These are phyloP conservation scores for Neopestalotiopsis clavispora DNA, from an alignment of 2,329 filamentous ascomycete genomes.

Conservation along the genomic window DNA sequence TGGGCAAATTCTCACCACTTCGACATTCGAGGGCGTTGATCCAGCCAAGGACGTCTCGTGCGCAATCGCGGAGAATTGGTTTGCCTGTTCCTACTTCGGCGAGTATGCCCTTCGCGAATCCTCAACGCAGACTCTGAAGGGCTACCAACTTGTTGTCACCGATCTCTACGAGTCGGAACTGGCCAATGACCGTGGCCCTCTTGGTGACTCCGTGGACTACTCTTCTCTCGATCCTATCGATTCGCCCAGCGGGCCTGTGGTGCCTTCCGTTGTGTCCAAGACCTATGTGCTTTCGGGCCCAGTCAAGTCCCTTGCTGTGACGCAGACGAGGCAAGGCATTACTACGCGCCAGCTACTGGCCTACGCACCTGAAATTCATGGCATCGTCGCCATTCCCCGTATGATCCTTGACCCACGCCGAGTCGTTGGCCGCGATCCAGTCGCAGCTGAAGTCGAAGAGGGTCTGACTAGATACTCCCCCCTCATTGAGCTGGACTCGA, in stretches of 20 bases:
- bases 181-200: constrained; percentile 82
- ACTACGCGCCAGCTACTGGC: constrained; percentile 82
- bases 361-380: constrained; percentile 73
- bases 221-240: constrained; percentile 76
- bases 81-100: constrained; percentile 80
- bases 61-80: constrained; percentile 92
- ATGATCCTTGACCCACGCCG: constrained; percentile 83
- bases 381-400: constrained; percentile 81
- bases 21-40: constrained; percentile 76
- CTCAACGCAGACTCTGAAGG: constrained; percentile 67
- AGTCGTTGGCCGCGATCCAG: constrained; percentile 84
- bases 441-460: constrained; percentile 79
- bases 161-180: constrained; percentile 89
- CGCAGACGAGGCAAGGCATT: constrained; percentile 91
- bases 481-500: constrained; percentile 81
- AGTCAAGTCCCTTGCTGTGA: constrained; percentile 81
- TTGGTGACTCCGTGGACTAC: constrained; percentile 72
- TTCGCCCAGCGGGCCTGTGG: constrained; percentile 55
- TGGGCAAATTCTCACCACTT: constrained; percentile 76
- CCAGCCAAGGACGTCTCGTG: constrained; percentile 74
- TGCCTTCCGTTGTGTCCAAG: constrained; percentile 80
- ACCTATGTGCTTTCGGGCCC: constrained; percentile 80
- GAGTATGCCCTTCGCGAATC: constrained; percentile 62
- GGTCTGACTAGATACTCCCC: constrained; percentile 79
- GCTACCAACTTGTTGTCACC: constrained; percentile 83